Percentiles rank a stretch among this genome's conserved stretches.
Conservation (phyloP, 148 eudicot genomes). For the Rhododendron mucronatum region DNA sequence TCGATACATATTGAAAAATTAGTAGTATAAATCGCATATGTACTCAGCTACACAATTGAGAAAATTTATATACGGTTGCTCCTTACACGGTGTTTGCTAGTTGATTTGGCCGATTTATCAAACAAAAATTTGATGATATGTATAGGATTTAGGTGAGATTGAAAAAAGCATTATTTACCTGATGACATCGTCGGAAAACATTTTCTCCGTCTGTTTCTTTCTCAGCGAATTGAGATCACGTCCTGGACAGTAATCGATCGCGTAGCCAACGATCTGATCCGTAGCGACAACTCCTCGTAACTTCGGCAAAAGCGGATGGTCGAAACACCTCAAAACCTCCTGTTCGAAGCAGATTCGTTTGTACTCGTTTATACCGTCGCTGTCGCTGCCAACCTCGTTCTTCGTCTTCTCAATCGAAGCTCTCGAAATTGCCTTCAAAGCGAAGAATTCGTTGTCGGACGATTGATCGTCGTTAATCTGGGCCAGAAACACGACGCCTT, state of each 20-base stretch:
- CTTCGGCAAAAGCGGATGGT: slow-evolving; percentile 75
- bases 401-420: slow-evolving; percentile 35
- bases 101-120: background rate
- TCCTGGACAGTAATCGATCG: slow-evolving; percentile 90
- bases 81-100: background rate
- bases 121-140: background rate
- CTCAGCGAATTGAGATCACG: slow-evolving; percentile 60
- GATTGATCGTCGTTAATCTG: slow-evolving; percentile 8
- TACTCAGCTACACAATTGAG: background rate
- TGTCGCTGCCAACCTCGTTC: background rate
- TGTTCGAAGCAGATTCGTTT: slow-evolving; percentile 52
- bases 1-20: too few relatives aligned
- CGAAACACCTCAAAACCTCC: slow-evolving; percentile 45
- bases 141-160: background rate
- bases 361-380: slow-evolving; percentile 23
- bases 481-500: slow-evolving; percentile 62
- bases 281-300: slow-evolving; percentile 58
- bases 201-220: slow-evolving; percentile 68
- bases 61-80: too few relatives aligned
- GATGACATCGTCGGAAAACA: slow-evolving; percentile 84
- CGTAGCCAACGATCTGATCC: slow-evolving; percentile 60
- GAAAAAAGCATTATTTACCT: slow-evolving; percentile 36
- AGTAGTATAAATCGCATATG: background rate
- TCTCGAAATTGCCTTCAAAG: slow-evolving; percentile 44
- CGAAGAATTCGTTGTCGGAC: slow-evolving; percentile 28